Base-by-base conservation (phyloP, 2,329 filamentous ascomycete genomes). In the Helicocarpus griseus region DNA sequence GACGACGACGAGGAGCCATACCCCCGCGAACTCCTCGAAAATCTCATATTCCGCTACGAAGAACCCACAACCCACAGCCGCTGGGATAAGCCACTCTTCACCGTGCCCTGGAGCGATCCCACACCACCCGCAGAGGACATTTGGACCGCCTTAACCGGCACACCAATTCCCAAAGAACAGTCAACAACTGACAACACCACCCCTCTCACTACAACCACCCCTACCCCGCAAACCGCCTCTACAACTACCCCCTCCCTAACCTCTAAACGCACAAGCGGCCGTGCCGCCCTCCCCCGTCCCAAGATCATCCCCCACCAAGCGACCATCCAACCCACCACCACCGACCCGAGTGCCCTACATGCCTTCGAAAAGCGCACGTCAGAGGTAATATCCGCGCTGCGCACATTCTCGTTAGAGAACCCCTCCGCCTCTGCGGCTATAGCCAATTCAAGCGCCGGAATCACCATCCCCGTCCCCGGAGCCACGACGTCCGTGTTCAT, bases 71-170 rank as follows among this genome's bases (percentile, higher is more conserved):
- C 78, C 35, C 79, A 82, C 73, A 80, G 73, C 45, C 73, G 81
- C 48, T 85, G 81, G 81, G 81, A 85, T 63, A 80, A 79, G 45
- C 81, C 81, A 0, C 73, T 84, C 19, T 85, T 83, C 69, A 81
- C 78, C 8, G 75, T 83, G 1, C 75, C 78, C 5, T 76, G 74
- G 58, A 71, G 75, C 52, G 81, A 84, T 60, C 61, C 71, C 5
- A 69, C 72, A 14, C 78, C 79, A 5, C 80, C 79, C 9, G 73
- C 72, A 53, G 74, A 78, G 40, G 74, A 77, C 39, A 83, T 85
- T 57, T 85, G 80, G 78, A 76, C 78, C 38, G 78, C 80, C 2
- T 60, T 75, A 9, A 74, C 72, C 17, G 71, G 71, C 40, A 60
- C 69, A 26, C 56, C 63, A 4, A 60, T 69, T 35, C 60, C 64